These are phyloP conservation scores for Syzygium malaccense DNA, from an alignment of 441 rosid species.

Conservation along the genomic window DNA sequence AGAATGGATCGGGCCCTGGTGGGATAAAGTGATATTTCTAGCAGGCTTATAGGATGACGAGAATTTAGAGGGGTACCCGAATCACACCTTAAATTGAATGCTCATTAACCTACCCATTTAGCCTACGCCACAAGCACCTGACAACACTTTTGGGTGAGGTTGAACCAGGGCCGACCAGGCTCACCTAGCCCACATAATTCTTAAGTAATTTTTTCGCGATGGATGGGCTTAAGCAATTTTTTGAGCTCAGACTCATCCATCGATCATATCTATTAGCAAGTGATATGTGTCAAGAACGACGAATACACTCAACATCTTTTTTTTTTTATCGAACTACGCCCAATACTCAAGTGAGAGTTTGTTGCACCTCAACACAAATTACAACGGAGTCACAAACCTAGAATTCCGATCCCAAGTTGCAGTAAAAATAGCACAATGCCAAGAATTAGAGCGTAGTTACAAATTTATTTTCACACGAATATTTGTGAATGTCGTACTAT, in stretches of 20 bases:
- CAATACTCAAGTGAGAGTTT: background rate
- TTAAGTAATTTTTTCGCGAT: background rate
- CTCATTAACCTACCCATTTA: background rate
- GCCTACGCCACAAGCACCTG: rapidly evolving
- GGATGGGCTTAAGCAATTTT: background rate
- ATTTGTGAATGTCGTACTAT: too few species aligned
- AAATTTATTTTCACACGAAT: too few species aligned
- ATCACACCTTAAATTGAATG: background rate
- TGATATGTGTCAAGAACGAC: rapidly evolving
- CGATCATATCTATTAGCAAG: background rate
- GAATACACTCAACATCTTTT: background rate
- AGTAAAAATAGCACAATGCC: background rate
- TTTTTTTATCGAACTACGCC: background rate
- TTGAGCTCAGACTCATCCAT: background rate
- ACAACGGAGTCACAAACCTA: background rate
- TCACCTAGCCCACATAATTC: too few species aligned
- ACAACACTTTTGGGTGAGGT: background rate
- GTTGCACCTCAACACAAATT: background rate
- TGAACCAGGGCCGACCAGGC: background rate
- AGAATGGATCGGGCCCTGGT: rapidly evolving
- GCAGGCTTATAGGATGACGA: background rate
- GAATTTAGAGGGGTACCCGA: background rate
- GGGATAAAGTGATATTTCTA: rapidly evolving
- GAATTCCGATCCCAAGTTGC: background rate
- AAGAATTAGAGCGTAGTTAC: too few species aligned